Conservation (phyloP, 192 early-diverging fungal species). For the Coemansia sp. region DNA sequence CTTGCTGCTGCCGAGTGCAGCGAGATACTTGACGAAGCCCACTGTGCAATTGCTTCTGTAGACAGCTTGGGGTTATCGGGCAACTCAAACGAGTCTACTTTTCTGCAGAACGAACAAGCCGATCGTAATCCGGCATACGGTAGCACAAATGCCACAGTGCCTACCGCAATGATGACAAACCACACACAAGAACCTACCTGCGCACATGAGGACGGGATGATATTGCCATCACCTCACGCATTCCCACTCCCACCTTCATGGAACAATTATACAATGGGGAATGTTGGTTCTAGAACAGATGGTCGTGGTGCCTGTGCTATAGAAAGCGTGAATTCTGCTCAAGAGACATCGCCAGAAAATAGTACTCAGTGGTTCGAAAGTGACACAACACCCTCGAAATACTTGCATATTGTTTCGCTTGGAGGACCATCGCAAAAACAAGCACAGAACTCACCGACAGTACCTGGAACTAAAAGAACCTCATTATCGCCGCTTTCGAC, state of each 20-base stretch:
- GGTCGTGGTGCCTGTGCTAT: background rate
- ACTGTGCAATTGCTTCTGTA: background rate
- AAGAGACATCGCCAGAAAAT: background rate
- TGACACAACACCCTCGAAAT: background rate
- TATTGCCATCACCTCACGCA: background rate
- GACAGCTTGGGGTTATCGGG: background rate
- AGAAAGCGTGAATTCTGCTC: background rate
- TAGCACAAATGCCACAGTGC: background rate
- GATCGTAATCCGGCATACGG: background rate
- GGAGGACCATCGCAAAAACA: background rate
- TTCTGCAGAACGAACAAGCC: background rate
- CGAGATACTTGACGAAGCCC: slow-evolving; percentile 31
- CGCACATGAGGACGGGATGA: background rate
- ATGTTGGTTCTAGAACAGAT: background rate
- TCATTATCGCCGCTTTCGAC: background rate
- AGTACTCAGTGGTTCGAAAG: background rate
- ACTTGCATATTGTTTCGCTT: slow-evolving; percentile 6
- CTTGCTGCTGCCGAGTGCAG: slow-evolving; percentile 48
- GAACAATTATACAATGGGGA: background rate
- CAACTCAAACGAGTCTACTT: background rate
- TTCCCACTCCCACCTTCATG: background rate
- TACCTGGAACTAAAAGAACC: background rate
- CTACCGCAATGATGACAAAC: background rate
- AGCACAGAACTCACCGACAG: background rate
- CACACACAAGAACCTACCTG: background rate